A percentile compares a stretch with the other conserved stretches of the same genome.
phyloP scores from a whole-genome alignment of 2,329 filamentous ascomycete species.

The Sclerotinia minor region DNA sequence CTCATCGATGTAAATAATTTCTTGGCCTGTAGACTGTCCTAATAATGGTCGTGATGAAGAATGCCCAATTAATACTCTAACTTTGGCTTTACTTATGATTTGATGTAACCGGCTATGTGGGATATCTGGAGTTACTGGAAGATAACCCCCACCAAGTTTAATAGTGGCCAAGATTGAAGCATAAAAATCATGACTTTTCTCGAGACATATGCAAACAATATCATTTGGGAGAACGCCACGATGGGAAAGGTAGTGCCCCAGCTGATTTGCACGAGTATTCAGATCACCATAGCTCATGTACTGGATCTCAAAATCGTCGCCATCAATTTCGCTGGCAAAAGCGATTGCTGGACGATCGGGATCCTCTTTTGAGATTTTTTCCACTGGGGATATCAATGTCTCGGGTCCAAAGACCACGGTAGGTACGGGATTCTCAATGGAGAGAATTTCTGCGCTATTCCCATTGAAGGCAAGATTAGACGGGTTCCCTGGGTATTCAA shows the following conservation, averaged over 20 bases:
- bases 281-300: constrained; percentile 64
- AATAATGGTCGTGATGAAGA: constrained; percentile 38
- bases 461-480: constrained; percentile 27
- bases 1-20: constrained; percentile 40
- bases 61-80: constrained; percentile 49
- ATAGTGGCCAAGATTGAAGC: constrained; percentile 70
- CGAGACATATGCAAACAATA: constrained; percentile 72
- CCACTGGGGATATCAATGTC: constrained; percentile 38
- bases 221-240: constrained; percentile 52
- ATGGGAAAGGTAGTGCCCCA: constrained; percentile 58
- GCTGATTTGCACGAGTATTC: constrained; percentile 61
- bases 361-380: constrained; percentile 38
- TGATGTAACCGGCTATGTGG: constrained; percentile 59
- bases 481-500: constrained; percentile 25
- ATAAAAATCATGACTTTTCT: constrained; percentile 74
- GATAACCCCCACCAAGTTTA: constrained; percentile 74
- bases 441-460: constrained; percentile 32
- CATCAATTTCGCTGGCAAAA: constrained; percentile 56
- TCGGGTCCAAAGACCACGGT: constrained; percentile 24
- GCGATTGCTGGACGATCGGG: constrained; percentile 62
- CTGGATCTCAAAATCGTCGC: constrained; percentile 43
- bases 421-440: constrained; percentile 37
- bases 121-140: constrained; percentile 76
- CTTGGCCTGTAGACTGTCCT: constrained; percentile 28
- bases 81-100: constrained; percentile 62